Base-by-base conservation (phyloP, 2,329 filamentous ascomycete species). In the Hirsutella rhossiliensis region DNA sequence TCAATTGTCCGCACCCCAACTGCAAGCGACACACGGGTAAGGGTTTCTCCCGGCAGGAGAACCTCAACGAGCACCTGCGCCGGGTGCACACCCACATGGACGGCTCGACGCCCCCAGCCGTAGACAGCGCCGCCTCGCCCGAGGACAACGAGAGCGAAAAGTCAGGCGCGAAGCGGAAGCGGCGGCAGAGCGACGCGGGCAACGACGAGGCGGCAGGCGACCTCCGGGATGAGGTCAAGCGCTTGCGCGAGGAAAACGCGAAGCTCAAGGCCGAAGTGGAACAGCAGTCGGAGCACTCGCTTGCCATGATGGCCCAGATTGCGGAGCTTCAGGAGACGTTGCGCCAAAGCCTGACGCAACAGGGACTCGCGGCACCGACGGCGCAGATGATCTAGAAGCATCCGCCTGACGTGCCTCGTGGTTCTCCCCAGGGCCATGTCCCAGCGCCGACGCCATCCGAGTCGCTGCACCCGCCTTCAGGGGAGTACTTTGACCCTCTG, bases 11-110 rank as follows among this genome's bases (percentile, higher is more conserved):
- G 0, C 84, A 90, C 56, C 63, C 71, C 32, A 87, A 87, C 58
- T 97, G 90, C 73, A 95, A 95, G 61, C 83, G 90, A 32, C 86
- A 88, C 56, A 81, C 78, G 0, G 89, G 87, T 49, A 86, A 87
- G 56, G 88, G 88, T 19, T 97, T 97, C 62, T 94, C 89, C 9
- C 80, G 90, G 41, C 85, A 89, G 57, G 90, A 97, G 65, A 97
- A 97, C 55, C 72, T 96, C 4, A 88, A 90, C 58, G 90, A 97
- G 64, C 90, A 97, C 63, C 69, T 96, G 17, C 84, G 90, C 18
- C 81, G 90, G 23, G 86, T 94, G n/a, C 90, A 97, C 60, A 82
- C 75, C 37, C 71, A 72, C 40, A 51, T 56, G 23, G 66, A 68
- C 36, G 64, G 58, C 27, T 52, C 54, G 4, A 58, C 57, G 2